A percentile compares a stretch with the other conserved stretches of the same genome.
These are phyloP conservation scores for Spencermartinsiella europaea DNA, from an alignment of 805 yeast species.

Conservation along the genomic window DNA sequence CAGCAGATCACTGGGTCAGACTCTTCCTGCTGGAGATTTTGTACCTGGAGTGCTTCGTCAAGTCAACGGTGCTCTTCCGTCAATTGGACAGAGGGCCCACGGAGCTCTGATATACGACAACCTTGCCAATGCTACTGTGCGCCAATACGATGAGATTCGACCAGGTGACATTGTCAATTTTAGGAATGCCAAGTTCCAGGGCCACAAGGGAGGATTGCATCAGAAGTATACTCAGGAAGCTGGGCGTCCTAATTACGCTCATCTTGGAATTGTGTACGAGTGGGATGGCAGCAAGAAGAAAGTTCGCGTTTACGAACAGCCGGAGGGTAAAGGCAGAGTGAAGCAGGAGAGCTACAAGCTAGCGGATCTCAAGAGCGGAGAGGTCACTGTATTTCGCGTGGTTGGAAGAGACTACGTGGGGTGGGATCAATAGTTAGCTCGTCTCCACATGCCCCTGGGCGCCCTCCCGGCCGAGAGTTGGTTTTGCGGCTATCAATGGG, in stretches of 20 bases:
- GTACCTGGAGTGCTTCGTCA: conserved; percentile 34
- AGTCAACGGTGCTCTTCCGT: conserved; percentile 43
- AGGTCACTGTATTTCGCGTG: conserved; percentile 70
- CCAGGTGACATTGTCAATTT: conserved; percentile 85
- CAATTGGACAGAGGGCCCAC: conserved; percentile 62
- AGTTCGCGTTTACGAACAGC: conserved; percentile 30
- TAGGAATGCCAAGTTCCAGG: conserved; percentile 66
- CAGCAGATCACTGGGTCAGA: conserved; percentile 7
- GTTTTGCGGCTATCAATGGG: no score
- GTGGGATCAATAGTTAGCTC: conserved; percentile 53
- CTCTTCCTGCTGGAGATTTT: conserved; percentile 13
- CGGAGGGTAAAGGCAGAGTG: conserved; percentile 34
- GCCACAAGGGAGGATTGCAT: conserved; percentile 51
- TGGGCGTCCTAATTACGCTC: conserved; percentile 53
- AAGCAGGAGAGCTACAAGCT: conserved; percentile 60
- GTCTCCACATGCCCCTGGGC: no score
- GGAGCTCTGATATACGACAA: conserved; percentile 70
- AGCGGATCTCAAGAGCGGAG: conserved; percentile 72
- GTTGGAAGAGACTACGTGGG: conserved; percentile 68
- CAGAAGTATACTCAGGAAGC: conserved; percentile 53
- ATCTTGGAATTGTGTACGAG: conserved; percentile 58
- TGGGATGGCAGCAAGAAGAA: conserved; percentile 64
- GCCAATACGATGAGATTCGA: conserved; percentile 55
- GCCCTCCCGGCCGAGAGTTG: no score
- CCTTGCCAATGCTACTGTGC: conserved; percentile 43